Base-by-base conservation (phyloP, 768 basidiomycete species). In the Stropharia rugosoannulata region DNA sequence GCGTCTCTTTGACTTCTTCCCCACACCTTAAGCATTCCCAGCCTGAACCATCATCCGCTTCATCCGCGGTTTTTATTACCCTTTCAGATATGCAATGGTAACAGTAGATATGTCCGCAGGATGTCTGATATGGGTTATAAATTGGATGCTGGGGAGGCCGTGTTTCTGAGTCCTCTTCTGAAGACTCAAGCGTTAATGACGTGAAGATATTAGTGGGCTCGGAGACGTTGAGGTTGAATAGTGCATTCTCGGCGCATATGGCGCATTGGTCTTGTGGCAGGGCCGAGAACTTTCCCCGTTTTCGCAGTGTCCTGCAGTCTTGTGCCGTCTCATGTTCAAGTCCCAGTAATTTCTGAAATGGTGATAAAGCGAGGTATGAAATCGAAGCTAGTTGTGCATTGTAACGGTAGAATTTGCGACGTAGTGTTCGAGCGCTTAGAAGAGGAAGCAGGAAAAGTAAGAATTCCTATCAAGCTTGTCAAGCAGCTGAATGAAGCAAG, bases 41-140 rank as follows among this genome's bases (percentile, higher is more conserved):
- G 18, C 79, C 78, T 48, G 73, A 65, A 35, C 79, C 71, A 15
- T 79, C 77, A 49, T 78, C 80, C 19, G 75, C 83, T 36, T 89
- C 90, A 57, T 89, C 87, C 4, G 82, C 85, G 5, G 80, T 80
- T 36, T 81, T 84, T 64, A 92, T 79, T 75, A 98, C 82, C 58
- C 86, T 84, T 65, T 91, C 90, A 12, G 92, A 82, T 40, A 98
- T 78, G 71, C 97, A 99, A 62, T 89, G 87, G 69, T 98, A 99
- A 72, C 97, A 98, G 73, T 95, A 99, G 12, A 82, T 68, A 66
- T 97, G 93, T 6, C 84, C 87, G 59, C 91, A 95, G 29, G 87
- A 86, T 35, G 93, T 85, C 48, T 88, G 72, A 66, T 96, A 98
- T 0, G 95, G 87, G 42, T 85, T 88, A 64, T 88, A 79, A 58